phyloP scores from a whole-genome alignment of 768 basidiomycete genomes.

The Lyophyllum atratum region DNA sequence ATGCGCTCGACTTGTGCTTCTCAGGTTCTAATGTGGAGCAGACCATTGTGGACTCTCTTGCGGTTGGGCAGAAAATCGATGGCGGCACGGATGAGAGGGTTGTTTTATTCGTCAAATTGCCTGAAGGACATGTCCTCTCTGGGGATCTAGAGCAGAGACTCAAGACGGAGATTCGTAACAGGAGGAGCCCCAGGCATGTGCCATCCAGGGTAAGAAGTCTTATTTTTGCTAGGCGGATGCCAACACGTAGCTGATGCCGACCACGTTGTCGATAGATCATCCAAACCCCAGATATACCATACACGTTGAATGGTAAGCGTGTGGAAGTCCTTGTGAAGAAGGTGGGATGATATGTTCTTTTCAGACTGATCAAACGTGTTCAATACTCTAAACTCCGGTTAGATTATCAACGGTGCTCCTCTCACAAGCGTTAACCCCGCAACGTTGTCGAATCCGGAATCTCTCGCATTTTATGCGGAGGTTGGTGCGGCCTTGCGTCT shows the following conservation, averaged over 20 bases:
- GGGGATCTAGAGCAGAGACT: conserved; percentile 55
- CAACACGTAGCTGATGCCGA: conserved; percentile 13
- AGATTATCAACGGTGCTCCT: conserved; percentile 83
- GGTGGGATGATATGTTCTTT: conserved; percentile 34
- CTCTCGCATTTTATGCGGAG: conserved; percentile 61
- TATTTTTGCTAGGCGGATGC: conserved; percentile 3
- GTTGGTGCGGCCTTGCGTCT: conserved; percentile 50
- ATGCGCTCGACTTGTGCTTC: conserved; percentile 70
- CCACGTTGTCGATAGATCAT: conserved; percentile 50
- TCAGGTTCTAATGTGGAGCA: conserved; percentile 40
- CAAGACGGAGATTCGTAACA: conserved; percentile 58
- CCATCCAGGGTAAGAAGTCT: conserved; percentile 59
- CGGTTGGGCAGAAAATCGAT: conserved; percentile 69
- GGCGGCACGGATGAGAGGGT: conserved; percentile 74
- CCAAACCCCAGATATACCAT: conserved; percentile 70
- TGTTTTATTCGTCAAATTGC: conserved; percentile 71
- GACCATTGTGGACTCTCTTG: conserved; percentile 60
- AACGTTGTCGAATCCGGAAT: conserved; percentile 74
- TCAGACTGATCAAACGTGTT: neutral
- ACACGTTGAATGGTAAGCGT: conserved; percentile 80
- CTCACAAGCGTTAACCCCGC: conserved; percentile 67
- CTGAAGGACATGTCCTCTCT: conserved; percentile 48
- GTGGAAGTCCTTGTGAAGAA: conserved; percentile 82
- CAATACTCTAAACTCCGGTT: conserved; percentile 8
- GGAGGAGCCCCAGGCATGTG: conserved; percentile 75